Percentiles rank a stretch among this genome's conserved stretches.
Evolutionary conservation across 164 flowering plant species (phyloP).

Genomic region (Umbilicus rupestris): DNA sequence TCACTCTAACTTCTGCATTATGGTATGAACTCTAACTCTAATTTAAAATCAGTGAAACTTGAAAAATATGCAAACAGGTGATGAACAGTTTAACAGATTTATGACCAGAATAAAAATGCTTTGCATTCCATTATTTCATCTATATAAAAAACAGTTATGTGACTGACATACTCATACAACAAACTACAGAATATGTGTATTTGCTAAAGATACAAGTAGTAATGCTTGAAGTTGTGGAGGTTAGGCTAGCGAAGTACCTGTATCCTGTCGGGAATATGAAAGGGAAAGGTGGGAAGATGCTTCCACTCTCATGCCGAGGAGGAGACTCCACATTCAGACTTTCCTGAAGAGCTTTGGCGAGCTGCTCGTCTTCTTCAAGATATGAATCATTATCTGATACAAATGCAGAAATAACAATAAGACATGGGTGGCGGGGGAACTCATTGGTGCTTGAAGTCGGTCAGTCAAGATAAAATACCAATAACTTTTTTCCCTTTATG

Average conservation of each 20-base stretch:
- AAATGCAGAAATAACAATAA: neutral
- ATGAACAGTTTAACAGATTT: neutral
- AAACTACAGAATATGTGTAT: neutral
- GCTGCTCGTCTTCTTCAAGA: conserved; percentile 58
- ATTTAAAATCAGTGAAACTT: neutral
- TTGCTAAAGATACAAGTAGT: neutral
- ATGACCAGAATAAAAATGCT: neutral
- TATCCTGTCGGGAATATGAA: conserved; percentile 26
- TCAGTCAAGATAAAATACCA: conserved; percentile 30
- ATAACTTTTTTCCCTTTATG: conserved; percentile 44
- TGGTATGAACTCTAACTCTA: neutral
- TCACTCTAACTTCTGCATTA: neutral
- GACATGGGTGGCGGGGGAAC: neutral
- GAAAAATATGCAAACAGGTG: neutral
- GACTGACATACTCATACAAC: neutral
- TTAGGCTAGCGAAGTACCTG: conserved; percentile 28
- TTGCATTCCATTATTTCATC: neutral
- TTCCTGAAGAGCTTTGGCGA: conserved; percentile 67
- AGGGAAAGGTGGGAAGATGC: conserved; percentile 28
- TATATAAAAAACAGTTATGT: neutral
- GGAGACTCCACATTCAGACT: conserved; percentile 46
- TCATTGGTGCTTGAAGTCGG: neutral
- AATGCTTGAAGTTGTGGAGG: neutral
- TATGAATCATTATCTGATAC: conserved; percentile 17
- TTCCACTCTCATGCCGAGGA: conserved; percentile 34